Base-by-base conservation (phyloP, 2,329 filamentous ascomycete genomes). In the Penicillium psychrosexuale region DNA sequence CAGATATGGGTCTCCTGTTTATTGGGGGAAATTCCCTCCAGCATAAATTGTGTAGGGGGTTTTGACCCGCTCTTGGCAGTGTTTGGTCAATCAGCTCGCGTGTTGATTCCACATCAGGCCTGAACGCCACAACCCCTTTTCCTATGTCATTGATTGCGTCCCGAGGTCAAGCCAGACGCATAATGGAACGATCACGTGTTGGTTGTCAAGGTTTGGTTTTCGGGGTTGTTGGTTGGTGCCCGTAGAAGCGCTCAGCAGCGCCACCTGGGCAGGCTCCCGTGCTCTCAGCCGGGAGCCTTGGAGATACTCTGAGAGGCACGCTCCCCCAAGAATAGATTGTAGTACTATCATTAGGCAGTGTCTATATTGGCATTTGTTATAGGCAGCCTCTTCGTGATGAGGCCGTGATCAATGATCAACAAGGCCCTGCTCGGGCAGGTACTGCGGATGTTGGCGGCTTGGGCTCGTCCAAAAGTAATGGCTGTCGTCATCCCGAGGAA, bases 51-150 rank as follows among this genome's bases (percentile, higher is more conserved):
- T 34, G 24, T 39, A 38, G 42, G 42, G 40, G 49, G 48, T 15
- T 19, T 34, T 39, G 49, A 38, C 43, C 49, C 49, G 34, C 49
- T 52, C 49, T 52, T 52, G 49, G 49, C 49, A 27, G 4, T 47
- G 3, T 24, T 38, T 19, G 3, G 28, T 52, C 49, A 51, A 51
- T 51, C 40, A 52, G 33, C 13, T 22, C 34, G 33, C 12, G 31
- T 33, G 46, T 15, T 11, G 38, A 44, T 22, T 38, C 17, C 40
- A 30, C 15, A 28, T 27, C 22, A 46, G 13, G 24, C 11, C n/a
- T 17, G 17, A 17, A 24, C 49, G 42, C 49, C 42, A 38, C 33
- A 31, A 33, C 7, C 47, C 49, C 34, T 52, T 47, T 52, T 38
- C 30, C 12, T 13, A 22, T 51, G 11, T 19, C 5, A 22, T 31